A percentile compares a stretch with the other conserved stretches of the same genome.
These are phyloP conservation scores for Colletotrichum sp. DNA, from an alignment of 2,329 filamentous ascomycete genomes.

Conservation along the genomic window DNA sequence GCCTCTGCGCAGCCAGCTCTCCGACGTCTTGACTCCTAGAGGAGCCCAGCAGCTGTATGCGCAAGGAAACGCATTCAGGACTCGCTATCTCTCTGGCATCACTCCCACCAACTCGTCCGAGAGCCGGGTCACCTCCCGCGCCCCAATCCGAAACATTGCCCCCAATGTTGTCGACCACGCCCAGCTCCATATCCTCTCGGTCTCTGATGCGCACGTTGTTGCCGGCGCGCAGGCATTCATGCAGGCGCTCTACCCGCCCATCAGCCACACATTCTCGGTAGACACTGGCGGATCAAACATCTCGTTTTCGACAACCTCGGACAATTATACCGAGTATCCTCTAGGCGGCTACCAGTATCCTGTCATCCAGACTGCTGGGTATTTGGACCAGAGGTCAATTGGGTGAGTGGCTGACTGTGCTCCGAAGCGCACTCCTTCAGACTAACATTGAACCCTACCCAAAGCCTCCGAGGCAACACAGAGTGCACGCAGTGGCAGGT, in stretches of 20 bases:
- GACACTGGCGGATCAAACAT: conserved; percentile 37
- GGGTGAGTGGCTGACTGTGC: conserved; percentile 40
- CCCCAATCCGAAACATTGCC: conserved; percentile 48
- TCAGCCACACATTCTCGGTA: conserved; percentile 41
- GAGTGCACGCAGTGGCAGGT: conserved; percentile 42
- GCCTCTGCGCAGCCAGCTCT: conserved; percentile 37
- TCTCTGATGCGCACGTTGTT: conserved; percentile 55
- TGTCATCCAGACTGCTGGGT: conserved; percentile 61
- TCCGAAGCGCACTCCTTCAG: not conserved
- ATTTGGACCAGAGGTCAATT: conserved; percentile 47
- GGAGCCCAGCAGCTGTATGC: conserved; percentile 58
- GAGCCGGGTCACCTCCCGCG: conserved; percentile 30
- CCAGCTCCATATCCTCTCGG: conserved; percentile 48
- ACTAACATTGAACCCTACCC: not conserved
- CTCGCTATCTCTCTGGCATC: conserved; percentile 48
- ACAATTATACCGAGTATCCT: conserved; percentile 66
- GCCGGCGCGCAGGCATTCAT: conserved; percentile 78
- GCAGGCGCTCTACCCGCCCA: conserved; percentile 84
- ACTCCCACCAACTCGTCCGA: conserved; percentile 26
- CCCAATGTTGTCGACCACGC: conserved; percentile 51
- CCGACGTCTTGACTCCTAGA: conserved; percentile 50
- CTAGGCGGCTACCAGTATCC: conserved; percentile 84
- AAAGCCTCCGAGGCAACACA: conserved; percentile 42
- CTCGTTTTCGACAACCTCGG: conserved; percentile 44
- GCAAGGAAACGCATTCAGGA: conserved; percentile 53